A percentile compares a stretch with the other conserved stretches of the same genome.
Conservation (phyloP, 495 filamentous ascomycete species). For the Penicillium bialowiezense region DNA sequence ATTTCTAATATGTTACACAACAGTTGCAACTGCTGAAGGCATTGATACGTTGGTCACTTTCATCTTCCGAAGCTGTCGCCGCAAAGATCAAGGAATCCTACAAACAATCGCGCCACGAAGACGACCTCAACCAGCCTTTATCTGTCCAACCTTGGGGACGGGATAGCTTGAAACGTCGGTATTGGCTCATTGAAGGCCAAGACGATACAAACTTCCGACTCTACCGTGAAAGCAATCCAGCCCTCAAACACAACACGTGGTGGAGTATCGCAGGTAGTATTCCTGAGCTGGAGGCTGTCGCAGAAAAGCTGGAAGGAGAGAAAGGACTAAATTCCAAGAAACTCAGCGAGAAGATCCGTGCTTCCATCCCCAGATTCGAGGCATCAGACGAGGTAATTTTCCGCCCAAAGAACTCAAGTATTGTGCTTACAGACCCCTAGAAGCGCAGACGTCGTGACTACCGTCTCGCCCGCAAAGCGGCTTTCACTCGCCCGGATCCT, state of each 20-base stretch:
- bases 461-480: constrained; percentile 76
- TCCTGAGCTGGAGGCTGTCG: constrained; percentile 74
- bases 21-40: constrained; percentile 80
- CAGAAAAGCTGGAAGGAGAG: constrained; percentile 72
- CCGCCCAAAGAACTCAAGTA: background rate
- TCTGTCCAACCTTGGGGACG: constrained; percentile 94
- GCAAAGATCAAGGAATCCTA: constrained; percentile 81
- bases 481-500: constrained; percentile 82
- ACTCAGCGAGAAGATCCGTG: constrained; percentile 72
- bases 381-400: constrained; percentile 78
- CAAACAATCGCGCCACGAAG: constrained; percentile 84
- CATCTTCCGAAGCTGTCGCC: constrained; percentile 80
- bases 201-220: constrained; percentile 92
- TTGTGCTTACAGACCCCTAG: constrained; percentile 45
- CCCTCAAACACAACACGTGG: constrained; percentile 75
- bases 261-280: constrained; percentile 89
- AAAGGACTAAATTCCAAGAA: constrained; percentile 73
- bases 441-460: constrained; percentile 94
- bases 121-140: constrained; percentile 88
- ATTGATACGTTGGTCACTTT: constrained; percentile 84
- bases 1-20: constrained; percentile 18
- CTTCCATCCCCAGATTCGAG: constrained; percentile 89
- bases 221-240: constrained; percentile 91
- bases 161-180: constrained; percentile 86
- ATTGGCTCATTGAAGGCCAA: constrained; percentile 89